Conservation (phyloP, 2,329 filamentous ascomycete genomes). For the Paracamarosporium sp. region DNA sequence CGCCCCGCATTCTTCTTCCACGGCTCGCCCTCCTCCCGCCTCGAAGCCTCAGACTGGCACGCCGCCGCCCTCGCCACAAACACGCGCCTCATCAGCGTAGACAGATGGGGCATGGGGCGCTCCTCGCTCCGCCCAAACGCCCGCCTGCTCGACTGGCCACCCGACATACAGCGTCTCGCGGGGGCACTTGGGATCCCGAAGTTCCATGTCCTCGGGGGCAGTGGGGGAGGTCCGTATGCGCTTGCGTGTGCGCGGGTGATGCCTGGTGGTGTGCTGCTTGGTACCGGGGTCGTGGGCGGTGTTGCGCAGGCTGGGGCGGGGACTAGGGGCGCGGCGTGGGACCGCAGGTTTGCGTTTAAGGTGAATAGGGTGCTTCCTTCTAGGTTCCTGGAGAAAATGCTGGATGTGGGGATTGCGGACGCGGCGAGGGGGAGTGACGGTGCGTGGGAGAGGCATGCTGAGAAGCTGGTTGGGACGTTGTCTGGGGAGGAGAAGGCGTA, state of each 20-base stretch:
- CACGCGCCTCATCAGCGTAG: constrained; percentile 7
- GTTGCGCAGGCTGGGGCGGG: constrained; percentile 8
- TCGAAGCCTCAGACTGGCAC: constrained; percentile 12
- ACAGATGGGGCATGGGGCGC: constrained; percentile 9
- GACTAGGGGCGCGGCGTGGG: constrained; percentile 5
- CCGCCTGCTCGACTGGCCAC: constrained; percentile 7
- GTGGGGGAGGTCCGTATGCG: constrained; percentile 12
- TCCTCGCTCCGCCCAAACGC: constrained; percentile 2
- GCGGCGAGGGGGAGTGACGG: constrained; percentile 4
- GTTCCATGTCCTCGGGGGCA: constrained; percentile 10
- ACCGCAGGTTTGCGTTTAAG: constrained; percentile 8
- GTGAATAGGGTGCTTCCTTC: constrained; percentile 11
- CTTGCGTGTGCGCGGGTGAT: constrained; percentile 6
- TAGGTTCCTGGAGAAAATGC: constrained; percentile 2
- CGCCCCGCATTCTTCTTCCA: constrained; percentile 16
- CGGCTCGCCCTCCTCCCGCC: constrained; percentile 13
- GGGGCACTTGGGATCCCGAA: not conserved
- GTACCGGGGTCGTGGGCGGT: constrained; percentile 10
- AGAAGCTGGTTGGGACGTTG: constrained; percentile 4
- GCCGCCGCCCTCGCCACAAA: not conserved
- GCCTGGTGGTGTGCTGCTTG: constrained; percentile 1
- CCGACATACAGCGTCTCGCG: not conserved
- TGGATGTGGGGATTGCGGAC: not conserved
- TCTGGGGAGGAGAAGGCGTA: not conserved
- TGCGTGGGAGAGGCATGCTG: not conserved